Base-by-base conservation (phyloP, 1,284 basidiomycete species). In the Vanrija humicola region DNA sequence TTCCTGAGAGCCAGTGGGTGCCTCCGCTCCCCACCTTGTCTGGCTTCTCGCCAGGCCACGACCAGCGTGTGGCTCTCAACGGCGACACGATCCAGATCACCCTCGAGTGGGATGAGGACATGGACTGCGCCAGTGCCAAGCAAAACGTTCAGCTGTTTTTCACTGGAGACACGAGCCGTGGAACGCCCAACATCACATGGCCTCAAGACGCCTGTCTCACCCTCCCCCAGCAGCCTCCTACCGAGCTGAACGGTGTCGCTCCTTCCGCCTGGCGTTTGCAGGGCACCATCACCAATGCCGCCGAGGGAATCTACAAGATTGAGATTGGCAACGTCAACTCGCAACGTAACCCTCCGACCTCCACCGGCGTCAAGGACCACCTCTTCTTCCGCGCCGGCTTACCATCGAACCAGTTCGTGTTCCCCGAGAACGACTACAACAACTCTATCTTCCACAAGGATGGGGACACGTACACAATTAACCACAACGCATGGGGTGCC, bases 401-500 rank as follows among this genome's bases (percentile, higher is more conserved):
- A 12, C 60, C 80, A 1, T 74, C 83, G 66, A 94, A 95, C 69
- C 82, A 87, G 18, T 85, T 95, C 77, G 84, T 93, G 9, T 91
- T 88, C 80, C 87, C 88, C 2, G 80, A 83, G 34, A 56, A 59
- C 28, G 89, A 92, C 66, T 93, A 91, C 69, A 66, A 62, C 70
- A 80, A 77, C 43, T 78, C 75, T 42, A 80, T 88, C 2, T 85
- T 93, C 68, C 80, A 80, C 19, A 79, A 81, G 50, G 79, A 82
- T 8, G 77, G 82, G 59, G 84, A 82, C 46, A 77, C 84, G 61
- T 90, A 87, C 73, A 83, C 81, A 3, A 89, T 90, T 71, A 84
- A 82, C 3, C 90, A 94, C 77, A 83, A 82, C 46, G 90, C 90
- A 3, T 81, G 82, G 46, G 91, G 91, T 49, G 90, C 91, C n/a